These are phyloP conservation scores for Colletotrichum sansevieriae DNA, from an alignment of 2,329 filamentous ascomycete genomes.

Conservation along the genomic window DNA sequence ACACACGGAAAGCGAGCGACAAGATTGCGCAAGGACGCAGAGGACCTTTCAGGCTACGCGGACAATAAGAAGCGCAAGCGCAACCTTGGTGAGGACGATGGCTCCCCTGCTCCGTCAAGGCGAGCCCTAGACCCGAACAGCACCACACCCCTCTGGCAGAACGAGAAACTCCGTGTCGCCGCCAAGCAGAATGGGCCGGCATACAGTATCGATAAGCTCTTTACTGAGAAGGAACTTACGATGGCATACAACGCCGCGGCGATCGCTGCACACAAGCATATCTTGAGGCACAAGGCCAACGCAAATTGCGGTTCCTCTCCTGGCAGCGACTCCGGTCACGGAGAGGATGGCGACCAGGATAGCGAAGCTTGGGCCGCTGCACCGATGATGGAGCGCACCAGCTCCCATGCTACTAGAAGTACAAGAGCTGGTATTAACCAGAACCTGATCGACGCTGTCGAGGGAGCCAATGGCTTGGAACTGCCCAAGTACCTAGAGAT, in stretches of 20 bases:
- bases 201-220: slow-evolving; percentile 78
- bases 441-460: slow-evolving; percentile 71
- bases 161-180: slow-evolving; percentile 66
- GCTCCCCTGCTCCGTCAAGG: slow-evolving; percentile 71
- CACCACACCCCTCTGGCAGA: slow-evolving; percentile 73
- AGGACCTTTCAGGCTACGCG: slow-evolving; percentile 67
- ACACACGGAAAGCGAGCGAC: slow-evolving; percentile 74
- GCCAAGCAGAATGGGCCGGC: slow-evolving; percentile 70
- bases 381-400: slow-evolving; percentile 72
- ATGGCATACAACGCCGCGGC: slow-evolving; percentile 75
- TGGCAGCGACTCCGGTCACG: slow-evolving; percentile 66
- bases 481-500: slow-evolving; percentile 70
- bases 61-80: slow-evolving; percentile 74
- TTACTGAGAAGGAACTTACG: slow-evolving; percentile 77
- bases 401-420: slow-evolving; percentile 74
- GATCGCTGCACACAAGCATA: slow-evolving; percentile 71
- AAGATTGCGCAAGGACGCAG: slow-evolving; percentile 70
- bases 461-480: slow-evolving; percentile 71
- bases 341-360: slow-evolving; percentile 63
- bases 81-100: slow-evolving; percentile 71
- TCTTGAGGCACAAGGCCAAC: slow-evolving; percentile 68
- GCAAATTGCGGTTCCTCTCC: slow-evolving; percentile 65
- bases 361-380: slow-evolving; percentile 62
- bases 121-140: slow-evolving; percentile 67
- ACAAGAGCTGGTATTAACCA: slow-evolving; percentile 67